Percentiles rank a stretch among this genome's conserved stretches.
Conservation (phyloP, 139 green algal species). For the Dunaliella sp. region DNA sequence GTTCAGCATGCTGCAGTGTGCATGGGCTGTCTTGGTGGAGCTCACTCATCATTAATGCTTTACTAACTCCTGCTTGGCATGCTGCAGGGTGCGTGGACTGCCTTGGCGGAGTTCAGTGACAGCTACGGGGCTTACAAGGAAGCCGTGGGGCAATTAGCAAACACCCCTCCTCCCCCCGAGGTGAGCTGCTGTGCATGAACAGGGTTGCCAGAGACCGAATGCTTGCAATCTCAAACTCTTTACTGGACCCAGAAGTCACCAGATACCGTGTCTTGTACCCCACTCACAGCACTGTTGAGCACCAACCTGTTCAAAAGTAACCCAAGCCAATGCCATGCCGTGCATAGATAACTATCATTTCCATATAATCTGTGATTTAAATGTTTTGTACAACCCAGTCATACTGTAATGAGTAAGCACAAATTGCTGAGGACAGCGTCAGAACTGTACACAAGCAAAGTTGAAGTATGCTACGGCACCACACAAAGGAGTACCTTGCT, state of each 20-base stretch:
- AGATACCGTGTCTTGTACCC: no score
- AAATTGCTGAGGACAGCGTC: no score
- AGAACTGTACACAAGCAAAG: no score
- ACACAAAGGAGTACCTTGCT: background rate
- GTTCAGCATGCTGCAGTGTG: no score
- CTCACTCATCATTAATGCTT: no score
- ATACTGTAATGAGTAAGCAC: no score
- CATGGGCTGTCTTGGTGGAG: no score
- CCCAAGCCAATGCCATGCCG: background rate
- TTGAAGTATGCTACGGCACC: background rate
- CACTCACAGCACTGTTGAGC: no score
- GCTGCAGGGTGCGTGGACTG: background rate
- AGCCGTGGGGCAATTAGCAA: background rate
- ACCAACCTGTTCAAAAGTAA: background rate
- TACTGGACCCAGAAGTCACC: background rate
- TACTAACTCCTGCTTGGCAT: no score
- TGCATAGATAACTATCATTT: background rate
- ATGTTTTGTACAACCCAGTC: no score
- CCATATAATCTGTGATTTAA: no score
- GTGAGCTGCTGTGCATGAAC: background rate
- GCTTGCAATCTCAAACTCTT: background rate
- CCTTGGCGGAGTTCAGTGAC: background rate
- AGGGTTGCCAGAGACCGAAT: background rate
- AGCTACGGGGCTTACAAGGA: background rate
- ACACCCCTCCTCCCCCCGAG: background rate